Evolutionary conservation across 192 early-diverging fungal genomes (phyloP), one percentile per base, ranked within the genome.

Genomic region (Backusella liffmaniae): DNA sequence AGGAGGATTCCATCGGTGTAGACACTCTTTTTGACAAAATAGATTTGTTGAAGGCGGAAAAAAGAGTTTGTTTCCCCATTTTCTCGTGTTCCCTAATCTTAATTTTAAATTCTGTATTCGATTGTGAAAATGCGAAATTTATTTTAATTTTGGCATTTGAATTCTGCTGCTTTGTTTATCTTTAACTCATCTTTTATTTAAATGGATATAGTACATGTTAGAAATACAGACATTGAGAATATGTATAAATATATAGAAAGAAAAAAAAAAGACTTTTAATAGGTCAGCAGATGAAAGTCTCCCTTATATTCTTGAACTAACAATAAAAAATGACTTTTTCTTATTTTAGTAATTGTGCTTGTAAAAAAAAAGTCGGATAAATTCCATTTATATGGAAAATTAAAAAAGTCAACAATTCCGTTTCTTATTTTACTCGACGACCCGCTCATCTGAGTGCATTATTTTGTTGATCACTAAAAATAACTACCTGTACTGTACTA

Each of bases 401-500:
- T 59, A 26, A 26, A 59, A n/a, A 56, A 26, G 56, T 62, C 10
- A 12, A 21, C 23, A 62, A 62, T 62, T 62, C 56, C 56, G 56
- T 62, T 62, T 62, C 56, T 62, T 62, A 29, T 62, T 62, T 62
- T 62, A 62, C 26, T 62, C 23, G 56, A 62, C 23, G 26, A 29
- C 56, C 56, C 56, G 56, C 26, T 62, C 56, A 62, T 26, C 56
- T 62, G 46, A 62, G 56, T 62, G 56, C 56, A 62, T 62, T 62
- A 29, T 29, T 62, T 8, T 62, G 56, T 62, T 62, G 12, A 62
- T 62, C 56, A 29, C 56, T 12, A 62, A 62, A 62, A 62, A 62
- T 62, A 62, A 62, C 56, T 29, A 62, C 56, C 26, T 49, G 4
- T 62, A 62, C 26, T 62, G 56, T 62, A 29, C 26, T 62, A 62